A percentile compares a stretch with the other conserved stretches of the same genome.
phyloP scores from a whole-genome alignment of 1,284 basidiomycete species.

The Golubevia sp. region DNA sequence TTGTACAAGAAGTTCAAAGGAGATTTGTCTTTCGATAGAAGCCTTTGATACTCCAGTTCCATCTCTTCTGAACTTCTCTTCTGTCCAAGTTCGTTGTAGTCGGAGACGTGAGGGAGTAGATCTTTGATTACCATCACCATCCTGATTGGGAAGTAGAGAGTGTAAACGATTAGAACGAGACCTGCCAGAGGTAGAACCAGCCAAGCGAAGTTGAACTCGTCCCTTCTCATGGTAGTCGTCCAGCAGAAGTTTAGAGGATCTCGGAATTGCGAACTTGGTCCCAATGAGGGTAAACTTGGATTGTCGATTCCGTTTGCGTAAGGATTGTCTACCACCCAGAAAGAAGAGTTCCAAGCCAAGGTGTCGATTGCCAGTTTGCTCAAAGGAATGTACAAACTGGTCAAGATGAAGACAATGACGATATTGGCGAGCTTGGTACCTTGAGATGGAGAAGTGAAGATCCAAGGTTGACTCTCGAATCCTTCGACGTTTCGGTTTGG shows the following conservation, averaged over 20 bases:
- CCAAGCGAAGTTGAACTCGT: constrained; percentile 75
- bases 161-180: constrained; percentile 69
- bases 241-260: constrained; percentile 78
- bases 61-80: constrained; percentile 67
- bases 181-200: constrained; percentile 69
- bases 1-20: constrained; percentile 76
- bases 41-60: constrained; percentile 75
- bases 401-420: constrained; percentile 38
- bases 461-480: constrained; percentile 40
- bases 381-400: constrained; percentile 49
- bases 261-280: constrained; percentile 68
- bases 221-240: constrained; percentile 69
- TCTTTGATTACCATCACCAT: constrained; percentile 68
- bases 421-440: constrained; percentile 42
- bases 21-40: constrained; percentile 71
- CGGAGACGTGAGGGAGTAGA: constrained; percentile 72
- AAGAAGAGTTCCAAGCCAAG: constrained; percentile 45
- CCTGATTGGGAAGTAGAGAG: constrained; percentile 74
- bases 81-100: constrained; percentile 74
- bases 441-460: constrained; percentile 19
- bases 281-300: constrained; percentile 66
- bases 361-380: constrained; percentile 49
- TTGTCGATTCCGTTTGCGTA: constrained; percentile 68
- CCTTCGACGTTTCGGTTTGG: constrained; percentile 44
- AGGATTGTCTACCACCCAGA: constrained; percentile 66